These are phyloP conservation scores for Larix kaempferi DNA, from an alignment of 75 land plant species.

Conservation along the genomic window DNA sequence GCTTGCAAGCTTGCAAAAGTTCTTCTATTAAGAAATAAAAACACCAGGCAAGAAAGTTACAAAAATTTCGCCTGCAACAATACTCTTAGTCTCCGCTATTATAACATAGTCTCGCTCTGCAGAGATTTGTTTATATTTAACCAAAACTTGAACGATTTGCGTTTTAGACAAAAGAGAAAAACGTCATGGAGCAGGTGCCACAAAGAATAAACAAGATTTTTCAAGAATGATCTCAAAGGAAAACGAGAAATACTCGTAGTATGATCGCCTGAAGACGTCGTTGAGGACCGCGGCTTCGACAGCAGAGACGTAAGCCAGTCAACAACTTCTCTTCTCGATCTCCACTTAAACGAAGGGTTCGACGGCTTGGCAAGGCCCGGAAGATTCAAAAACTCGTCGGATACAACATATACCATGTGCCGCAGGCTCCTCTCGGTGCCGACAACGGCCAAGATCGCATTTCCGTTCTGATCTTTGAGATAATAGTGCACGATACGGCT, in stretches of 20 bases:
- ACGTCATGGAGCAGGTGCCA: background rate
- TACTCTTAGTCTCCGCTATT: background rate
- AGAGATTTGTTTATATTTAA: background rate
- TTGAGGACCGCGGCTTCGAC: conserved; percentile 62
- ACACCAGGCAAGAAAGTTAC: background rate
- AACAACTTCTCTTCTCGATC: conserved; percentile 75
- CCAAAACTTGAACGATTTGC: background rate
- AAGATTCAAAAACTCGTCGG: conserved; percentile 17
- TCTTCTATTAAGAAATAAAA: background rate
- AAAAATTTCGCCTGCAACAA: background rate
- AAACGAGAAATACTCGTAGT: conserved; percentile 19
- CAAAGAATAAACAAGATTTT: conserved; percentile 9
- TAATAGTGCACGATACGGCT: conserved; percentile 66
- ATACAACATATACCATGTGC: conserved; percentile 66
- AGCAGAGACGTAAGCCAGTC: conserved; percentile 67
- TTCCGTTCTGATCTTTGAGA: conserved; percentile 37
- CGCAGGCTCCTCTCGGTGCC: conserved; percentile 80
- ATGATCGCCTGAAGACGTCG: conserved; percentile 26
- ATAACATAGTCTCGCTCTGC: background rate
- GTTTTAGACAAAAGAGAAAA: background rate
- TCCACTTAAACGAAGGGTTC: conserved; percentile 59
- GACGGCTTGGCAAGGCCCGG: conserved; percentile 26
- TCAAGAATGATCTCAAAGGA: conserved; percentile 17
- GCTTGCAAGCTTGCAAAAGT: background rate
- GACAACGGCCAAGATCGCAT: conserved; percentile 60